phyloP scores from a whole-genome alignment of 2,329 filamentous ascomycete species.

The Cladorrhinum sp. region DNA sequence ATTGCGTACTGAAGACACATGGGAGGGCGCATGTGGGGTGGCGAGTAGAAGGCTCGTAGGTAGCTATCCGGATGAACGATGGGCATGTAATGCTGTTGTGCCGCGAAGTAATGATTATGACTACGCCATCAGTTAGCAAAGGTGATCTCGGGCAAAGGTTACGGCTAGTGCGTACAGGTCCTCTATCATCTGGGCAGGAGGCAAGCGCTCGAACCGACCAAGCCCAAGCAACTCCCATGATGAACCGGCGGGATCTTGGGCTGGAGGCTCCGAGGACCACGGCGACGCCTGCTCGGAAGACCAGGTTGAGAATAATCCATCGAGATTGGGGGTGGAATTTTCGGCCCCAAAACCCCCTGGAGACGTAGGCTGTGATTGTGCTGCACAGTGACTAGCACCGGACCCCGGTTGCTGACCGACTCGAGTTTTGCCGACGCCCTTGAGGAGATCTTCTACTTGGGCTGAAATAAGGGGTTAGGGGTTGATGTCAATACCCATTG shows the following conservation, averaged over 20 bases:
- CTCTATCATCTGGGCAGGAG: conserved; percentile 74
- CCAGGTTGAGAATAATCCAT: conserved; percentile 3
- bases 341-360: conserved; percentile 2
- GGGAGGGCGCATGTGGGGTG: conserved; percentile 73
- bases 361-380: conserved; percentile 15
- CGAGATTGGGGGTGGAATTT: background rate
- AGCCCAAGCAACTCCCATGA: conserved; percentile 72
- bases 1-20: conserved; percentile 82
- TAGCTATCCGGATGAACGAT: conserved; percentile 78
- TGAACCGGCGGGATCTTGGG: conserved; percentile 27
- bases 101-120: conserved; percentile 71
- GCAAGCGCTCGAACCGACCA: conserved; percentile 77
- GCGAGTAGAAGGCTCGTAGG: conserved; percentile 66
- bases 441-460: conserved; percentile 78
- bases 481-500: background rate
- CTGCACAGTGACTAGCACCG: conserved; percentile 20
- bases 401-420: conserved; percentile 21
- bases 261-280: conserved; percentile 8
- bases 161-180: no score
- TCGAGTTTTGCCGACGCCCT: conserved; percentile 52
- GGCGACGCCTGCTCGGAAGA: conserved; percentile 6
- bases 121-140: no score
- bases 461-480: conserved; percentile 42
- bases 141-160: no score
- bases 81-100: conserved; percentile 68